Percentiles rank a stretch among this genome's conserved stretches.
Evolutionary conservation across 2,329 filamentous ascomycete genomes (phyloP).

Genomic region (Aspergillus sp.): DNA sequence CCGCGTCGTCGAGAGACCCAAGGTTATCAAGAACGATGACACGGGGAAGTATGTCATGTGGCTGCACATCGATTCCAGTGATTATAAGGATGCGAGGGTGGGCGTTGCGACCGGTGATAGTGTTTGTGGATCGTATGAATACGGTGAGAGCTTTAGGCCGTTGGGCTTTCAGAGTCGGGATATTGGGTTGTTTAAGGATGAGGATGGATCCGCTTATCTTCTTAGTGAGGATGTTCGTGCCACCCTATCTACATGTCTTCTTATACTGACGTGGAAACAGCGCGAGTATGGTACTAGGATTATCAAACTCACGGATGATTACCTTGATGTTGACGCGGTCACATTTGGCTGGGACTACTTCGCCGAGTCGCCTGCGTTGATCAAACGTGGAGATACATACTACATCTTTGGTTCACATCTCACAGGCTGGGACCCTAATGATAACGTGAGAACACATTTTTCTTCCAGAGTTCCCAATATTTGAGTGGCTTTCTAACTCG

Average conservation of each 20-base stretch:
- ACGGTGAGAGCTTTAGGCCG: conserved; percentile 39
- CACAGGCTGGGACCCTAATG: conserved; percentile 28
- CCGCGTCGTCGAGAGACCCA: conserved; percentile 66
- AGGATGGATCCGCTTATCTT: conserved; percentile 59
- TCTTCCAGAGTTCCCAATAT: too few species aligned
- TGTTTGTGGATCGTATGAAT: conserved; percentile 60
- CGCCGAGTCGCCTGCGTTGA: conserved; percentile 60
- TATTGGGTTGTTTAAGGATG: conserved; percentile 59
- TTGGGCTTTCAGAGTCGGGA: conserved; percentile 56
- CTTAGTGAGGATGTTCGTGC: conserved; percentile 59
- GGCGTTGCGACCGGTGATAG: conserved; percentile 61
- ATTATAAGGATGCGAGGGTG: conserved; percentile 64
- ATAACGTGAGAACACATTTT: neutral
- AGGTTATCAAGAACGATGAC: conserved; percentile 66
- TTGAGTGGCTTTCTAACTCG: rapidly evolving
- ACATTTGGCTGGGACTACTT: conserved; percentile 50
- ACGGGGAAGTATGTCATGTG: conserved; percentile 67
- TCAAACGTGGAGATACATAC: conserved; percentile 61
- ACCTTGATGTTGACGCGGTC: conserved; percentile 54
- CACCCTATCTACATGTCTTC: too few species aligned
- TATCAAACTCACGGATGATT: conserved; percentile 49
- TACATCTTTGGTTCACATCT: conserved; percentile 64
- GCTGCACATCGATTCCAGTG: conserved; percentile 64
- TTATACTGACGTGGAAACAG: conserved; percentile 1
- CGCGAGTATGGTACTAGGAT: conserved; percentile 17